Evolutionary conservation across 2,329 filamentous ascomycete genomes (phyloP).

Genomic region (Colletotrichum australisinense): DNA sequence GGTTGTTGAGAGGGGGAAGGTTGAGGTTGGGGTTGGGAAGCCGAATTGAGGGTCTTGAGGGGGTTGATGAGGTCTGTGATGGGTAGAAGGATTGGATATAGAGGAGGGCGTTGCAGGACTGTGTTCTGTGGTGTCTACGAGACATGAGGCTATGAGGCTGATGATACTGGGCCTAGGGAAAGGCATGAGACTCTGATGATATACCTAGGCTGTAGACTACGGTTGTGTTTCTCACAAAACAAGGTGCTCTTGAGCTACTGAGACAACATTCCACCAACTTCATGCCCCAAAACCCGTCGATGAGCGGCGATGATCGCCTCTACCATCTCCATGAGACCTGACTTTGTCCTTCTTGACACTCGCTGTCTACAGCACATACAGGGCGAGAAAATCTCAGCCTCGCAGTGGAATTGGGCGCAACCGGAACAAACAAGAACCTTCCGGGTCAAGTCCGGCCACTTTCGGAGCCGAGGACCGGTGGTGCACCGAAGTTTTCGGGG

Average conservation of each 20-base stretch:
- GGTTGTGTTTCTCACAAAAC: no score
- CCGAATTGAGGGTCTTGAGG: background rate
- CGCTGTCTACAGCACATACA: no score
- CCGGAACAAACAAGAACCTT: background rate
- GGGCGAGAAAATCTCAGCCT: no score
- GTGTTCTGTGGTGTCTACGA: background rate
- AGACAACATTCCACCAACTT: no score
- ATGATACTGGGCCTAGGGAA: background rate
- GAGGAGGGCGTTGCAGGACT: background rate
- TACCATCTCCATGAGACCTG: no score
- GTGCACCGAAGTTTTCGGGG: slow-evolving; percentile 1
- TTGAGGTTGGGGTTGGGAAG: background rate
- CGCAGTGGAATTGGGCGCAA: background rate
- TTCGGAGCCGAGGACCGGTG: background rate
- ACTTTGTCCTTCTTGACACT: no score
- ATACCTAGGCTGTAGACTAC: background rate
- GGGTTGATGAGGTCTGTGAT: background rate
- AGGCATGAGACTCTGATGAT: background rate
- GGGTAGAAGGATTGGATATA: background rate
- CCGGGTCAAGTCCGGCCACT: background rate
- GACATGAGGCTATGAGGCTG: background rate
- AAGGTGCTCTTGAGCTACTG: no score
- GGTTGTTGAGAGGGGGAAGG: slow-evolving; percentile 13
- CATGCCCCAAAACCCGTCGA: no score
- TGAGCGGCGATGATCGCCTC: no score